Base-by-base conservation (phyloP, 2,329 filamentous ascomycete species). In the Botrytis fragariae region DNA sequence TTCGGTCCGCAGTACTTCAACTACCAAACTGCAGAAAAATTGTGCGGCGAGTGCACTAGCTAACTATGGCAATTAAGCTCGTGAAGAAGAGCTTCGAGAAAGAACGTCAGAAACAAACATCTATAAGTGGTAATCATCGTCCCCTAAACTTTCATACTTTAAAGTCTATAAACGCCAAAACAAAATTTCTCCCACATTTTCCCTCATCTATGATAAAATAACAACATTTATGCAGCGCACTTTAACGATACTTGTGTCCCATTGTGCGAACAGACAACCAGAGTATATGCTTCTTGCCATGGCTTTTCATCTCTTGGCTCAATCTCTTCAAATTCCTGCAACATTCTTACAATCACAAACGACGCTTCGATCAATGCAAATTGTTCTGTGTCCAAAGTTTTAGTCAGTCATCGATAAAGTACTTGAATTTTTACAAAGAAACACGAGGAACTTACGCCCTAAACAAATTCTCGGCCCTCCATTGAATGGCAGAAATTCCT, bases 401-500 rank as follows among this genome's bases (percentile, higher is more conserved):
- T 22, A 9, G 25, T 54, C 16, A 63, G 25, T n/a, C 29, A 18
- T 22, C 9, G 4, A 18, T 18, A 9, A 44, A 16, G 0, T 16
- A 45, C 14, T 61, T 5, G 6, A 22, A 60, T n/a, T 7, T 22
- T 0, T 1, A 14, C 14, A 9, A 32, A 18, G 8, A 25, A 25
- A 32, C 6, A 29, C 5, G 10, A 25, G 35, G 3, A 42, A 61
- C 69, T 57, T 64, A 71, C 44, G 54, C 8, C 91, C 91, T 74
- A 93, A 87, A 81, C 91, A 92, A 80, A 92, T 91, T 57, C 91
- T 84, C 61, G 91, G 89, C 1, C 91, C 91, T 16, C 90, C 90
- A 79, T 92, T 92, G 81, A 93, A 93, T 14, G 91, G 91, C 51
- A 93, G 85, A 79, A 91, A 93, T 76, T 90, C 87, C 88, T 90